phyloP scores from a whole-genome alignment of 2,329 filamentous ascomycete genomes.

The Chrysoporthe austroafricana region DNA sequence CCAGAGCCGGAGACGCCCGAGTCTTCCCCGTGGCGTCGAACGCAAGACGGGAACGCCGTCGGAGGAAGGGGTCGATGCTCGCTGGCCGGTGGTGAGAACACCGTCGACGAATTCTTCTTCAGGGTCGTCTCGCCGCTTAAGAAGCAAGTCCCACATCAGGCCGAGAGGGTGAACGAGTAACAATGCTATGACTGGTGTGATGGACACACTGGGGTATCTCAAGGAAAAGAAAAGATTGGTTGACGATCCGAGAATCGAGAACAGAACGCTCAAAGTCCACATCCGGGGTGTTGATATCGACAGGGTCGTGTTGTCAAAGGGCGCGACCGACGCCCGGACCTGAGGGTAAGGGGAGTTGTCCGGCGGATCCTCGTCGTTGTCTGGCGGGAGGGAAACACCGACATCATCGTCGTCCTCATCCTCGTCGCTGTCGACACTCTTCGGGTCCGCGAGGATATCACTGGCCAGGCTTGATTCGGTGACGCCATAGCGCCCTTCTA shows the following conservation, averaged over 20 bases:
- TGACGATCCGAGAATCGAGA: conserved; percentile 79
- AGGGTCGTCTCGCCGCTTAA: conserved; percentile 67
- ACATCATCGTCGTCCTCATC: conserved; percentile 36
- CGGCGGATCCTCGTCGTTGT: conserved; percentile 55
- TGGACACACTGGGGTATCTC: conserved; percentile 87
- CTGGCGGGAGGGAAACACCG: conserved; percentile 41
- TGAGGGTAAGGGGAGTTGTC: conserved; percentile 79
- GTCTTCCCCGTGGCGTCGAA: conserved; percentile 30
- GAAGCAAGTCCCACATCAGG: conserved; percentile 73
- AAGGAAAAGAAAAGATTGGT: conserved; percentile 89
- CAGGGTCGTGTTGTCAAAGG: conserved; percentile 74
- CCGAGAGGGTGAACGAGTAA: conserved; percentile 84
- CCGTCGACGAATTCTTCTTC: conserved; percentile 53
- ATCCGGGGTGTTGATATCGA: conserved; percentile 88
- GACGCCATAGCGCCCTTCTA: conserved; percentile 58
- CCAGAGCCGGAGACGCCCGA: conserved; percentile 66
- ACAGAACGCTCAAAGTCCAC: conserved; percentile 81
- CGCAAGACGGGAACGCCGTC: conserved; percentile 20
- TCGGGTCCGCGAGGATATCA: conserved; percentile 48
- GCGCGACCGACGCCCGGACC: conserved; percentile 78
- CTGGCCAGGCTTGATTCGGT: conserved; percentile 52
- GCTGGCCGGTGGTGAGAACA: conserved; percentile 33
- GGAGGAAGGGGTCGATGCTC: conserved; percentile 25
- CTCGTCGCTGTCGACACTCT: conserved; percentile 43
- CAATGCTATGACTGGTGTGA: conserved; percentile 85